Evolutionary conservation across 2,329 filamentous ascomycete species (phyloP), one percentile per base, ranked within the genome.

Genomic region (Epichloe coenophiala): DNA sequence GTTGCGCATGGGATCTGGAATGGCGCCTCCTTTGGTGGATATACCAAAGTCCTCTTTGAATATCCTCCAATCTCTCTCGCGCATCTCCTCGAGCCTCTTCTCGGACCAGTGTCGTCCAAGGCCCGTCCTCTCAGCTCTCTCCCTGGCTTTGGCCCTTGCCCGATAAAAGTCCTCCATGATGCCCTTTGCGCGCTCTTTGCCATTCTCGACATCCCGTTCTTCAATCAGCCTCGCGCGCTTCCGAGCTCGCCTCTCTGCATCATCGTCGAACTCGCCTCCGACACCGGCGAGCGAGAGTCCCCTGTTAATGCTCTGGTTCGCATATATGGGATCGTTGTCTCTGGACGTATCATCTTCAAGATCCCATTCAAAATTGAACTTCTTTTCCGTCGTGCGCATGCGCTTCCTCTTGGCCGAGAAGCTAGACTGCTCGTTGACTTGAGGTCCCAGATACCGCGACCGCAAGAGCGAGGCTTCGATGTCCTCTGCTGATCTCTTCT

Each of bases 21-120:
- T 88, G 23, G 78, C 77, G 42, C 91, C 91, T 52, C 93, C 93
- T 67, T 95, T 97, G 8, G 89, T 96, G 40, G 84, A 77, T 64
- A 98, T 98, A 59, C 93, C 94, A 71, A 95, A 97, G 68, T 98
- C 90, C 67, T 97, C 93, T 70, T 97, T 98, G 81, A 98, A 96
- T 60, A 98, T 97, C 63, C 93, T 87, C 93, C 93, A 98, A 68
- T 98, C 93, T 65, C 93, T 78, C 69, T 97, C 90, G 55, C 88
- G 86, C 93, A 98, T 98, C 60, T 95, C 87, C 13, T 86, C 81
- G 55, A 97, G 72, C 55, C 77, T 78, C 80, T 98, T 98, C 64
- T 96, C 88, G 50, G 86, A 89, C 93, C 93, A 98, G 68, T 95
- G 89, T 66, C 90, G 90, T 59, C 94, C 90, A 51, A 95, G 75